Percentiles rank a stretch among this genome's conserved stretches.
Evolutionary conservation across 163 green algal genomes (phyloP).

Genomic region (Scenedesmus sp.): DNA sequence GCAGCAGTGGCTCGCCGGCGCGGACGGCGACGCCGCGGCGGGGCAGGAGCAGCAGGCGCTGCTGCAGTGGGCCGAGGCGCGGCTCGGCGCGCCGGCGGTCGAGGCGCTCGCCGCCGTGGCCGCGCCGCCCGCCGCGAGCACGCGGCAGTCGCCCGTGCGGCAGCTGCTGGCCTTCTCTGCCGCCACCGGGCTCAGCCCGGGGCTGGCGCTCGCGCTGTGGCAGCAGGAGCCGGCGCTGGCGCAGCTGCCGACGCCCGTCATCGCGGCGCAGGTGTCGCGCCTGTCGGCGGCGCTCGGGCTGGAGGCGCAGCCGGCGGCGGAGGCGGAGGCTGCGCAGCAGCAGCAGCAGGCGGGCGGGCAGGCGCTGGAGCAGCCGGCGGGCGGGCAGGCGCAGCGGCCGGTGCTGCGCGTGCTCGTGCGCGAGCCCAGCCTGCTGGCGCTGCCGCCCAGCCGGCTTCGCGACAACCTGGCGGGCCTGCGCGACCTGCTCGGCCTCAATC

Average conservation of each 20-base stretch:
- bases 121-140: too few species aligned
- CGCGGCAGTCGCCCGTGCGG: constrained; percentile 9
- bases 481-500: constrained; percentile 1
- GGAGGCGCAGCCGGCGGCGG: background rate
- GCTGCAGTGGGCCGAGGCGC: background rate
- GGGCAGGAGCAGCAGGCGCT: constrained; percentile 12
- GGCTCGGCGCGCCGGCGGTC: too few species aligned
- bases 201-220: constrained; percentile 37
- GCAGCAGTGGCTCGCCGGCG: constrained; percentile 4
- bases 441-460: background rate
- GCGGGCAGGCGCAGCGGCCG: constrained; percentile 17
- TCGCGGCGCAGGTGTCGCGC: background rate
- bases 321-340: background rate
- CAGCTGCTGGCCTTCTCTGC: constrained; percentile 36
- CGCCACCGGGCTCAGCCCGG: constrained; percentile 8
- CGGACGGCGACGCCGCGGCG: background rate
- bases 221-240: constrained; percentile 34
- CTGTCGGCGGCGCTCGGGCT: constrained; percentile 17
- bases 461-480: constrained; percentile 24
- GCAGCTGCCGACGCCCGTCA: background rate
- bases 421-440: constrained; percentile 5
- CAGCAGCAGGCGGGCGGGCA: constrained; percentile 6
- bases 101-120: background rate
- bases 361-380: background rate
- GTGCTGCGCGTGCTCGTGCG: constrained; percentile 31